Percentiles rank a stretch among this genome's conserved stretches.
Conservation (phyloP, 2,329 filamentous ascomycete genomes). For the Pestalotiopsis sp. region DNA sequence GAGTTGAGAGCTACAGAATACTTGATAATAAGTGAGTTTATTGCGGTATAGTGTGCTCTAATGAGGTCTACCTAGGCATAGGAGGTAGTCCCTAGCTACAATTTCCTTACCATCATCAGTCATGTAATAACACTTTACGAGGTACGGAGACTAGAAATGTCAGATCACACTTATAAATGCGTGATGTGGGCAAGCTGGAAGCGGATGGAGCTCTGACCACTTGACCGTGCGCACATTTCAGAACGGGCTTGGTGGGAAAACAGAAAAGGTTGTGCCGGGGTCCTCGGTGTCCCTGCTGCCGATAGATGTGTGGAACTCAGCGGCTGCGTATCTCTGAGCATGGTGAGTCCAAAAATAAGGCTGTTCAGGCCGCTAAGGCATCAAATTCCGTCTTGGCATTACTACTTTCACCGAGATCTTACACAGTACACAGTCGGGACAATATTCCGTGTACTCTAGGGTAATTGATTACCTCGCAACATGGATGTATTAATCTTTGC, state of each 20-base stretch:
- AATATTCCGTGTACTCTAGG: neutral
- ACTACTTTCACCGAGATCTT: constrained; percentile 3
- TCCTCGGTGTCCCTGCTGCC: neutral
- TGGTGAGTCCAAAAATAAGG: constrained; percentile 13
- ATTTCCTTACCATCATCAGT: no score
- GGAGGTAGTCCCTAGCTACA: no score
- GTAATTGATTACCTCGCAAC: no score
- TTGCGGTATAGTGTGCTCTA: no score
- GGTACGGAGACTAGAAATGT: no score
- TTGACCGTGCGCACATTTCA: constrained; percentile 13
- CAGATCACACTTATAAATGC: no score
- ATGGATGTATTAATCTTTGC: no score
- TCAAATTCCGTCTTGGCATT: constrained; percentile 14
- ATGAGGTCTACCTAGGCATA: no score
- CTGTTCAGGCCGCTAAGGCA: constrained; percentile 17
- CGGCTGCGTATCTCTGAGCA: constrained; percentile 24
- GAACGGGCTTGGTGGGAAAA: constrained; percentile 3
- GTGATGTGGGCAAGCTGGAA: no score
- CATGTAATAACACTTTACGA: no score
- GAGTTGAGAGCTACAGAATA: no score
- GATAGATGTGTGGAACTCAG: neutral
- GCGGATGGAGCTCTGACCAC: neutral
- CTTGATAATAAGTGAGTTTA: no score
- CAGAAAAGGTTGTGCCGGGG: neutral
- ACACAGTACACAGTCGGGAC: neutral